Conservation (phyloP, 2,329 filamentous ascomycete species). For the Diplodia scrobiculata region DNA sequence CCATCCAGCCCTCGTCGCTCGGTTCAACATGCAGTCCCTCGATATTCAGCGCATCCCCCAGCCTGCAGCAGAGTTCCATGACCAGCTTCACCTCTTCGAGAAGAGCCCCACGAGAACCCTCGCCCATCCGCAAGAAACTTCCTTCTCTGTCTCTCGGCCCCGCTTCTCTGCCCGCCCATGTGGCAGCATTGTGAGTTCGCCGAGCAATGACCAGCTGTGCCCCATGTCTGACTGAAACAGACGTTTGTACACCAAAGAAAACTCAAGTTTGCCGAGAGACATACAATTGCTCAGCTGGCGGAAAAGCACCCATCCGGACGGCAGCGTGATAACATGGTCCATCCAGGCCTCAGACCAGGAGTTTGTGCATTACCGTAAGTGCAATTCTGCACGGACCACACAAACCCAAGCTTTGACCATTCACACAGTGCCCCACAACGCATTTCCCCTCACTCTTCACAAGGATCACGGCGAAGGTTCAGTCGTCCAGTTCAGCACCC, state of each 20-base stretch:
- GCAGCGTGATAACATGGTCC: constrained; percentile 14
- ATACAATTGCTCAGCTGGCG: neutral
- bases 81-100: constrained; percentile 12
- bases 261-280: neutral
- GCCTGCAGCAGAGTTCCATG: constrained; percentile 19
- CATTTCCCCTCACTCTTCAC: constrained; percentile 15
- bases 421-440: constrained; percentile 7
- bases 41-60: neutral
- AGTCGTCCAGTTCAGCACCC: constrained; percentile 14
- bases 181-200: constrained; percentile 7
- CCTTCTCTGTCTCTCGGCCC: constrained; percentile 3
- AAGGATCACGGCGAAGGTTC: constrained; percentile 9
- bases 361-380: constrained; percentile 16
- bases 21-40: constrained; percentile 15
- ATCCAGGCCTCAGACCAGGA: constrained; percentile 9
- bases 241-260: neutral
- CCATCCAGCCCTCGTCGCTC: constrained; percentile 16
- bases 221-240: neutral
- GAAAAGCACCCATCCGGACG: constrained; percentile 2
- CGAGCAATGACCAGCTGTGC: neutral
- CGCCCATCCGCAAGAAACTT: neutral
- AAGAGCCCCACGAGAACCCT: neutral
- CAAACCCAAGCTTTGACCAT: neutral
- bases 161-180: constrained; percentile 10
- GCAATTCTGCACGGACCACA: too few relatives aligned